A percentile compares a stretch with the other conserved stretches of the same genome.
These are phyloP conservation scores for Podila clonocystis DNA, from an alignment of 192 early-diverging fungal genomes.

Conservation along the genomic window DNA sequence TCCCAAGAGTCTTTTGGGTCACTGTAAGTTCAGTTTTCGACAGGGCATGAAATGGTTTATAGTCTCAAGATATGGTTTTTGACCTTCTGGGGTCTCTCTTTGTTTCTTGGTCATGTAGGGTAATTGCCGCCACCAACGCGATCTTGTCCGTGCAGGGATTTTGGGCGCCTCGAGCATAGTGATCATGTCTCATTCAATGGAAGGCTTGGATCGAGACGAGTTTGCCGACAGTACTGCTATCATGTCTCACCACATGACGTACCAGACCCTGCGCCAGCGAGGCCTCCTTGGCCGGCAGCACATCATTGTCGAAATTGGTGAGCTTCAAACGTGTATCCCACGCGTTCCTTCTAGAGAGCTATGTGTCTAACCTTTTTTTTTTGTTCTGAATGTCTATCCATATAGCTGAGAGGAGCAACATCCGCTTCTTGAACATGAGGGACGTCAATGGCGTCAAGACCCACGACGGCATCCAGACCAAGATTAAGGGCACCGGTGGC, in stretches of 20 bases:
- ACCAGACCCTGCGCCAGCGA: slow-evolving; percentile 56
- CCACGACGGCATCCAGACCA: neutral
- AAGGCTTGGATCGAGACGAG: slow-evolving; percentile 49
- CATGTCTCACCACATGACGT: slow-evolving; percentile 73
- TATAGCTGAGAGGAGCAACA: slow-evolving; percentile 61
- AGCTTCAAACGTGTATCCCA: neutral
- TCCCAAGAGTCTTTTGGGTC: slow-evolving; percentile 59
- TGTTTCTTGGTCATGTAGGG: slow-evolving; percentile 29
- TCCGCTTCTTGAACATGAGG: slow-evolving; percentile 63
- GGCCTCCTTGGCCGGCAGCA: slow-evolving; percentile 35
- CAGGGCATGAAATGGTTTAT: too few species aligned
- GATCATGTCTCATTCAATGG: slow-evolving; percentile 51
- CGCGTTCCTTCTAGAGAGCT: neutral
- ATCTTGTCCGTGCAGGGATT: slow-evolving; percentile 57
- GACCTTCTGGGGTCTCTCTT: too few species aligned
- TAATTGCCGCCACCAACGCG: slow-evolving; percentile 57
- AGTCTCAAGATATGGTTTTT: too few species aligned
- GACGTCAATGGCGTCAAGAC: slow-evolving; percentile 44
- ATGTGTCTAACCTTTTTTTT: slow-evolving; percentile 8
- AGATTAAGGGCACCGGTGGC: neutral
- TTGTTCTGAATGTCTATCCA: slow-evolving; percentile 20
- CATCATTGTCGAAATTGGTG: slow-evolving; percentile 57
- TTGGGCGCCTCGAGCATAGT: slow-evolving; percentile 57
- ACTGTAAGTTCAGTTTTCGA: too few species aligned
- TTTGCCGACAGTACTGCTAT: slow-evolving; percentile 59